Conservation (phyloP, 176 grass and related monocot genomes). For the Bolboschoenus planiculmis region DNA sequence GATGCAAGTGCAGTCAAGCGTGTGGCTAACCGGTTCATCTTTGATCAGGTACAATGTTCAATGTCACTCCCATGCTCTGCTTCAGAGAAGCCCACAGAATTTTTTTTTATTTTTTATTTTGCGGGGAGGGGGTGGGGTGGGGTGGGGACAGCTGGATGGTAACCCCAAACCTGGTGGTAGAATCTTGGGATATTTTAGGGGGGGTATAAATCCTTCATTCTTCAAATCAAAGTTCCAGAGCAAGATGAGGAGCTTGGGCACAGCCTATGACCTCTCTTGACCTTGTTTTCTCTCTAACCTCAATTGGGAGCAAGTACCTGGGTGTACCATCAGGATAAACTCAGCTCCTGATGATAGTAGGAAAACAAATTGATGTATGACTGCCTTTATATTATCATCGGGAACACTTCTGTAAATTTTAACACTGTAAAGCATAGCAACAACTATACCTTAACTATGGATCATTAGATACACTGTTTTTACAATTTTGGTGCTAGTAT, state of each 20-base stretch:
- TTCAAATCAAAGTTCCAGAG: background rate
- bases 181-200: background rate
- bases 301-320: background rate
- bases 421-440: background rate
- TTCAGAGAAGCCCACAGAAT: background rate
- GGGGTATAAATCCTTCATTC: background rate
- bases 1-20: conserved; percentile 86
- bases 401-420: background rate
- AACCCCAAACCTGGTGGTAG: background rate
- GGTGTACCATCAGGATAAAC: background rate
- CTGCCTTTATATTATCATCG: background rate
- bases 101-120: background rate
- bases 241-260: background rate
- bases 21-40: conserved; percentile 97
- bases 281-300: background rate
- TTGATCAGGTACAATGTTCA: conserved; percentile 70
- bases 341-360: background rate
- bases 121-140: background rate
- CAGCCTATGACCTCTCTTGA: background rate
- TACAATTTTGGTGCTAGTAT: background rate
- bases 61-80: background rate
- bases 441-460: background rate
- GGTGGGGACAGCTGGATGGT: background rate
- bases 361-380: background rate
- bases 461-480: background rate